Conservation (phyloP, 768 basidiomycete species). For the Cyclocybe aegerita region DNA sequence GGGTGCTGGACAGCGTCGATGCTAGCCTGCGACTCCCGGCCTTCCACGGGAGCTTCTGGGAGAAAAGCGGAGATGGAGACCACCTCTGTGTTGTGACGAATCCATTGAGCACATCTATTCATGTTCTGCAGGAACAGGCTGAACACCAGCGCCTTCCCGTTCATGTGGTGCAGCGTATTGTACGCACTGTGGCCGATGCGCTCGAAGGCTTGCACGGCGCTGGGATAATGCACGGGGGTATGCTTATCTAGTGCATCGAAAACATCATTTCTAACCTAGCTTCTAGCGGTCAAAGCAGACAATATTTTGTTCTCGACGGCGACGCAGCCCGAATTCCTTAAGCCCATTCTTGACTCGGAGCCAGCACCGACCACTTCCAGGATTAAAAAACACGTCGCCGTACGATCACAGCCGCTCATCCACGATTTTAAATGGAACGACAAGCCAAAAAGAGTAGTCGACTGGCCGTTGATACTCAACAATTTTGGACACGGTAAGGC, state of each 20-base stretch:
- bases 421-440: slow-evolving; percentile 12
- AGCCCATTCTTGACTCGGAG: slow-evolving; percentile 9
- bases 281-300: slow-evolving; percentile 8
- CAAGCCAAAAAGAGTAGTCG: slow-evolving; percentile 7
- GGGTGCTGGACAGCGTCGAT: neutral
- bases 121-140: slow-evolving; percentile 2
- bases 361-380: slow-evolving; percentile 1
- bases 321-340: slow-evolving; percentile 1
- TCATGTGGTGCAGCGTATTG: slow-evolving; percentile 11
- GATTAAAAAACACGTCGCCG: slow-evolving; percentile 4
- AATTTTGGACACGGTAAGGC: slow-evolving; percentile 13
- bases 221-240: slow-evolving; percentile 18
- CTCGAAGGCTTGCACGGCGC: slow-evolving; percentile 4
- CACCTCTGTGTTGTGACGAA: slow-evolving; percentile 13
- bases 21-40: neutral
- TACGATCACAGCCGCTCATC: slow-evolving; percentile 13
- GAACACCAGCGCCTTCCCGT: slow-evolving; percentile 9
- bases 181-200: slow-evolving; percentile 1
- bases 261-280: neutral
- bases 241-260: neutral
- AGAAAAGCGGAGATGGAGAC: slow-evolving; percentile 8
- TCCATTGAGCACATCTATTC: slow-evolving; percentile 6
- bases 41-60: slow-evolving; percentile 13
- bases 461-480: slow-evolving; percentile 9
- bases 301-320: slow-evolving; percentile 7